These are phyloP conservation scores for Aspergillus intermedius DNA, from an alignment of 2,329 filamentous ascomycete species.

Conservation along the genomic window DNA sequence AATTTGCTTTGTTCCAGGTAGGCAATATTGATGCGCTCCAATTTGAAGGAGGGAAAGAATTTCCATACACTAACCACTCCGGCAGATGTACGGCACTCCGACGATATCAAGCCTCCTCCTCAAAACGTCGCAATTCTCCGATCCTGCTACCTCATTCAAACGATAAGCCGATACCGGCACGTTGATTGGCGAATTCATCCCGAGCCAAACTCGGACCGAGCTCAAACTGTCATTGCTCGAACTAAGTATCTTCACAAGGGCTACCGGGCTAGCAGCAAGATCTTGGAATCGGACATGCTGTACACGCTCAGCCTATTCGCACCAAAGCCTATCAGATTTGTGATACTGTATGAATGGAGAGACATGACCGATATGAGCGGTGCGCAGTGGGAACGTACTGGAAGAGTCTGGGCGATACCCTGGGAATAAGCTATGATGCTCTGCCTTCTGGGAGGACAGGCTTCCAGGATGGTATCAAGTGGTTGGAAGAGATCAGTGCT, in stretches of 20 bases:
- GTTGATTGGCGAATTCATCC: constrained; percentile 45
- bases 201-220: constrained; percentile 39
- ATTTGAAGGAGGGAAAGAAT: background rate
- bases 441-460: constrained; percentile 36
- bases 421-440: constrained; percentile 52
- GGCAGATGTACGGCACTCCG: constrained; percentile 52
- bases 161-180: constrained; percentile 48
- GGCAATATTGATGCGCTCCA: background rate
- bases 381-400: constrained; percentile 63
- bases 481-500: constrained; percentile 42
- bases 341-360: constrained; percentile 64
- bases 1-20: constrained; percentile 55
- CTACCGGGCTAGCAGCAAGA: constrained; percentile 53
- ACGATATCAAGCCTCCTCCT: constrained; percentile 46
- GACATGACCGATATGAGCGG: constrained; percentile 56
- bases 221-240: constrained; percentile 50
- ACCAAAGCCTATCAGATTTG: constrained; percentile 58
- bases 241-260: constrained; percentile 58
- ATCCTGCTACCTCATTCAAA: constrained; percentile 43
- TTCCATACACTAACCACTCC: background rate
- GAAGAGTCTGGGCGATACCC: constrained; percentile 64
- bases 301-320: constrained; percentile 61
- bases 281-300: constrained; percentile 56
- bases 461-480: constrained; percentile 47
- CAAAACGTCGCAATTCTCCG: constrained; percentile 45